Evolutionary conservation across 1,284 basidiomycete species (phyloP).

Genomic region (Takashimella koratensis): DNA sequence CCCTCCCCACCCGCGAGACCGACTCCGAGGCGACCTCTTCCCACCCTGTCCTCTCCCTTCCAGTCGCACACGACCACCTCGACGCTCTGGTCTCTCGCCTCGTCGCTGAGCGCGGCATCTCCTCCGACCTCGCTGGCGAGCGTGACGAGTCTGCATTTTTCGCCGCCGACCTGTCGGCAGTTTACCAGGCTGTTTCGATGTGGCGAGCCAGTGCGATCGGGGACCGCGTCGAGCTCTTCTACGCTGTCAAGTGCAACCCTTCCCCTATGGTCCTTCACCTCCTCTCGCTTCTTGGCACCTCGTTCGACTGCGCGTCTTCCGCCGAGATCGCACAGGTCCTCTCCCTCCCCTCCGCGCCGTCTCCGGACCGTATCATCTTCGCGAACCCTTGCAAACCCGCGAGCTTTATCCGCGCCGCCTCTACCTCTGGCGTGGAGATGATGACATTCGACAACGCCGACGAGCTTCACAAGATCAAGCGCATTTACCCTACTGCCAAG

Average conservation of each 20-base stretch:
- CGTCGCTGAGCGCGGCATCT: conserved; percentile 21
- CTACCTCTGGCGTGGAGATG: conserved; percentile 71
- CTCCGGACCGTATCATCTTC: conserved; percentile 74
- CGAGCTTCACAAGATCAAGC: conserved; percentile 93
- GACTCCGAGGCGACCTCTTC: conserved; percentile 20
- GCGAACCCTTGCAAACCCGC: conserved; percentile 98
- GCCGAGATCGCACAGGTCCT: conserved; percentile 86
- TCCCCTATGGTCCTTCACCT: conserved; percentile 90
- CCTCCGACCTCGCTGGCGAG: conserved; percentile 12
- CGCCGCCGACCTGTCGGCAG: conserved; percentile 85
- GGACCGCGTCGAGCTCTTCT: conserved; percentile 80
- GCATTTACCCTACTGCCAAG: conserved; percentile 75
- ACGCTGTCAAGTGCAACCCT: conserved; percentile 96
- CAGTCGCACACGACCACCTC: background rate
- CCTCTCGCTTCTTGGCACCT: conserved; percentile 80
- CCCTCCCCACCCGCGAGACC: conserved; percentile 15
- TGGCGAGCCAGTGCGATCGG: conserved; percentile 75
- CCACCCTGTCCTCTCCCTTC: background rate
- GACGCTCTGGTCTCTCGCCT: background rate
- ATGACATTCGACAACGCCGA: conserved; percentile 99
- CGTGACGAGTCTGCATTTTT: conserved; percentile 84
- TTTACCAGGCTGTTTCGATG: conserved; percentile 79
- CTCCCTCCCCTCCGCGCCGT: conserved; percentile 57
- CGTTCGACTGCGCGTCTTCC: conserved; percentile 98
- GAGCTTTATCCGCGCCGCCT: conserved; percentile 85